phyloP scores from a whole-genome alignment of 441 rosid species.

The Rhodomyrtus psidioides region DNA sequence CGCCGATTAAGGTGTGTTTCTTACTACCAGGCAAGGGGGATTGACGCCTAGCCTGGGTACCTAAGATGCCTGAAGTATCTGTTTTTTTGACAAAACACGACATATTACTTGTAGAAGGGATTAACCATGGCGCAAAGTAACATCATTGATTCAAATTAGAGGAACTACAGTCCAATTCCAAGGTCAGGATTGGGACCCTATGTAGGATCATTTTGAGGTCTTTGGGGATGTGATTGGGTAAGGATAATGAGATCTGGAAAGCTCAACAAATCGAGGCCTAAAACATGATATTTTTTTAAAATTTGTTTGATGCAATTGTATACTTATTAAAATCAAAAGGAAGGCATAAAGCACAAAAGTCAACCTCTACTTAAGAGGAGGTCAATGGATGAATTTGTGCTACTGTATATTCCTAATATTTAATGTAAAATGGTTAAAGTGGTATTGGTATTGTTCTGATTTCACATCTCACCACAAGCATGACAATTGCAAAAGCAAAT shows the following conservation, averaged over 20 bases:
- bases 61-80: background rate
- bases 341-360: background rate
- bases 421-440: background rate
- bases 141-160: background rate
- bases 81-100: background rate
- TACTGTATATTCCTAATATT: background rate
- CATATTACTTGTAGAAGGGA: background rate
- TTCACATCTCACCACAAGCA: background rate
- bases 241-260: background rate
- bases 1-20: background rate
- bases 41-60: background rate
- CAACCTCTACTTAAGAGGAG: background rate
- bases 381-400: background rate
- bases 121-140: background rate
- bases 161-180: background rate
- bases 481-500: background rate
- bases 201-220: background rate
- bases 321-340: background rate
- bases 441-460: background rate
- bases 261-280: background rate
- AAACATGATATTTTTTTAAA: background rate
- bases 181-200: background rate
- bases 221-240: background rate
- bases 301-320: background rate
- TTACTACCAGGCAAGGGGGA: background rate